Evolutionary conservation across 2,329 filamentous ascomycete species (phyloP).

Genomic region (Xylaria digitata): DNA sequence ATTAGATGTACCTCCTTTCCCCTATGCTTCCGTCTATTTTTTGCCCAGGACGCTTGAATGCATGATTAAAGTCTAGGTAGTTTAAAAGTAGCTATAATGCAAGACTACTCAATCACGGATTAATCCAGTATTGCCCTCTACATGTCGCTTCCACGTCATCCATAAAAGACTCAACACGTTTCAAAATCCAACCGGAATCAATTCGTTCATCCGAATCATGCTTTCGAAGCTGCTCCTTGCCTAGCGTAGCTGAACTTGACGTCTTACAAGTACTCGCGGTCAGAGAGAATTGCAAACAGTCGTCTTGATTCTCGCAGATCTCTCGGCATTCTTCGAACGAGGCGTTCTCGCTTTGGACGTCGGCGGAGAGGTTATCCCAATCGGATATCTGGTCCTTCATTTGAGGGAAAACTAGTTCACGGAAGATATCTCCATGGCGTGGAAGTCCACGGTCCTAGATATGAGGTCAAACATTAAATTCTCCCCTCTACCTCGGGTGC

Average conservation of each 20-base stretch:
- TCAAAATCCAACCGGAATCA: slow-evolving; percentile 31
- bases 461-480: neutral
- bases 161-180: slow-evolving; percentile 23
- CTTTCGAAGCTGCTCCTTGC: slow-evolving; percentile 3
- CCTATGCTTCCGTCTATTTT: neutral
- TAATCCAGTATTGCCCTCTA: slow-evolving; percentile 26
- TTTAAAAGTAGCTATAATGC: neutral
- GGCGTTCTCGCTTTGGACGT: slow-evolving; percentile 15
- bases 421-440: slow-evolving; percentile 35
- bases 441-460: slow-evolving; percentile 12
- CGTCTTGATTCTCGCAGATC: slow-evolving; percentile 19
- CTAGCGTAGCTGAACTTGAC: slow-evolving; percentile 10
- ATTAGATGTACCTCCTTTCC: neutral
- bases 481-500: neutral
- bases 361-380: slow-evolving; percentile 34
- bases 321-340: slow-evolving; percentile 27
- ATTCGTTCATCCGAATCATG: neutral
- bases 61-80: neutral
- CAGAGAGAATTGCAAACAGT: slow-evolving; percentile 34
- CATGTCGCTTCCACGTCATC: slow-evolving; percentile 19
- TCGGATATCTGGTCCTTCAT: slow-evolving; percentile 15
- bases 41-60: slow-evolving; percentile 6
- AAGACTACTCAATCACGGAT: slow-evolving; percentile 15
- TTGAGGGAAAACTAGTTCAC: slow-evolving; percentile 23
- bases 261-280: slow-evolving; percentile 24